Percentiles rank a stretch among this genome's conserved stretches.
These are phyloP conservation scores for Penicillium coprophilum DNA, from an alignment of 495 filamentous ascomycete genomes.

Conservation along the genomic window DNA sequence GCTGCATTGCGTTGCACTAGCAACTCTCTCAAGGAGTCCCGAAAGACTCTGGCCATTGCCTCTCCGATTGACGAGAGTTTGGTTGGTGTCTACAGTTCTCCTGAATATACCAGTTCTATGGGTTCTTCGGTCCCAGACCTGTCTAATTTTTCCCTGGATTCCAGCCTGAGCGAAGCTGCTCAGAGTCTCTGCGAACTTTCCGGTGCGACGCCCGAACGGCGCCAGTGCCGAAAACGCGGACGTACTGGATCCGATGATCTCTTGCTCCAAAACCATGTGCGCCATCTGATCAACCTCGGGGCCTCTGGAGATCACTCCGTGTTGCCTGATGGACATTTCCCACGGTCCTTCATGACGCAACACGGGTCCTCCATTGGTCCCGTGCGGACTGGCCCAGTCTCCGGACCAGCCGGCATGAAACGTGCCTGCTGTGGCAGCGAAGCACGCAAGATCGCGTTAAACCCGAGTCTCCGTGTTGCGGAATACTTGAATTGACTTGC, in stretches of 20 bases:
- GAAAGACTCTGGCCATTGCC: slow-evolving; percentile 41
- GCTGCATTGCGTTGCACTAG: slow-evolving; percentile 81
- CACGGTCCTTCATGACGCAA: slow-evolving; percentile 38
- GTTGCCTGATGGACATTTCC: slow-evolving; percentile 41
- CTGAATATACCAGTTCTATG: slow-evolving; percentile 57
- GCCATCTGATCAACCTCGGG: slow-evolving; percentile 49
- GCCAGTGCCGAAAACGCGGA: slow-evolving; percentile 62
- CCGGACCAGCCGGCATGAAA: slow-evolving; percentile 46
- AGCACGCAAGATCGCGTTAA: slow-evolving; percentile 41
- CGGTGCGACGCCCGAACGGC: slow-evolving; percentile 37
- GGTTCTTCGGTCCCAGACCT: slow-evolving; percentile 50
- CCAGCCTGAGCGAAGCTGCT: slow-evolving; percentile 55
- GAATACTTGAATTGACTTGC: slow-evolving; percentile 35
- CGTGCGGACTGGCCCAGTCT: slow-evolving; percentile 28
- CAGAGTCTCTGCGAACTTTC: slow-evolving; percentile 65
- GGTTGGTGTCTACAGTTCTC: slow-evolving; percentile 53
- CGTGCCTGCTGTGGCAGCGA: slow-evolving; percentile 50
- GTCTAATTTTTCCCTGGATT: slow-evolving; percentile 49
- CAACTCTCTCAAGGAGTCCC: slow-evolving; percentile 43
- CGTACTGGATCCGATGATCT: slow-evolving; percentile 67
- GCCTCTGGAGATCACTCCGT: slow-evolving; percentile 33
- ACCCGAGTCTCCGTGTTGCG: slow-evolving; percentile 37
- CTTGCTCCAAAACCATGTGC: slow-evolving; percentile 71
- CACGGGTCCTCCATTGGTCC: slow-evolving; percentile 22
- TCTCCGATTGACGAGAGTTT: slow-evolving; percentile 53